These are phyloP conservation scores for Ammopiptanthus mongolicus DNA, from an alignment of 306 rosid genomes.

Conservation along the genomic window DNA sequence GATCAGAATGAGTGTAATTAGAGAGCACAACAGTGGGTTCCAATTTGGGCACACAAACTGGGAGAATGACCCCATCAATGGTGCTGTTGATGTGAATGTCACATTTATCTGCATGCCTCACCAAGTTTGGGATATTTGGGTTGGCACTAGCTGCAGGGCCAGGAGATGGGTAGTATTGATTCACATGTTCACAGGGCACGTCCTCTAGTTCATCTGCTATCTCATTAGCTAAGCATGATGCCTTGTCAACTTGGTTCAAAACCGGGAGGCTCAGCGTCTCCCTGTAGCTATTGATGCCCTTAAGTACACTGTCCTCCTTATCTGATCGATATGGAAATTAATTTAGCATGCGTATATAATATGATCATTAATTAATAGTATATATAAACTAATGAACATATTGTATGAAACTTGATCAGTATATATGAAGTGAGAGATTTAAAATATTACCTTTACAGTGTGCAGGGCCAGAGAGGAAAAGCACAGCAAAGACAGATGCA, in stretches of 20 bases:
- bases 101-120: constrained; percentile 43
- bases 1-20: constrained; percentile 47
- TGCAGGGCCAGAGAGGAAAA: constrained; percentile 19
- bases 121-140: constrained; percentile 33
- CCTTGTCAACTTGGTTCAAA: constrained; percentile 39
- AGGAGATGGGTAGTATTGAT: background rate
- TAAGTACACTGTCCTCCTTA: constrained; percentile 55
- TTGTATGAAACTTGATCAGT: no score
- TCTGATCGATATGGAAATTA: constrained; percentile 22
- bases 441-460: constrained; percentile 19
- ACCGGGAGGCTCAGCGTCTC: constrained; percentile 32
- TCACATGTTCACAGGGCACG: constrained; percentile 47
- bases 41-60: constrained; percentile 51
- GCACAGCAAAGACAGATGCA: background rate
- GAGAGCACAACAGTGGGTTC: constrained; percentile 38
- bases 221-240: constrained; percentile 61
- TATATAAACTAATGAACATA: background rate
- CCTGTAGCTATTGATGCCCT: constrained; percentile 72
- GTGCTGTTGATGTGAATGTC: constrained; percentile 42
- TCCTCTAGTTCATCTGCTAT: constrained; percentile 58
- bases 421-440: no score
- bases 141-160: constrained; percentile 10
- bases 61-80: constrained; percentile 47
- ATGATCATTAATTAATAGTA: no score
- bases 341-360: background rate